A percentile compares a stretch with the other conserved stretches of the same genome.
Evolutionary conservation across 2,329 filamentous ascomycete species (phyloP).

Genomic region (Fusarium sp.): DNA sequence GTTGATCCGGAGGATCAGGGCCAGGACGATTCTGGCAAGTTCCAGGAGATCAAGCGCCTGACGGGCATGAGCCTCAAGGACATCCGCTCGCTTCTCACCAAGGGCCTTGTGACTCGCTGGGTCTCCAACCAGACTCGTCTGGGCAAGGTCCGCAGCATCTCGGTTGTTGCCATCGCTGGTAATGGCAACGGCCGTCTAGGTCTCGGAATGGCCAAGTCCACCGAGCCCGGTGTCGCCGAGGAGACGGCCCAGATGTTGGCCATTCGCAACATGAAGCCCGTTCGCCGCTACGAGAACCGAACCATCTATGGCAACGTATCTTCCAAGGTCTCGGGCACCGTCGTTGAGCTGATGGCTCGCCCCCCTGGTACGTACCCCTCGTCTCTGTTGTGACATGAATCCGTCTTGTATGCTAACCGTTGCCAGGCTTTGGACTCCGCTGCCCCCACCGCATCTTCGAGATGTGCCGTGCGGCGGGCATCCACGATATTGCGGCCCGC

Average conservation of each 20-base stretch:
- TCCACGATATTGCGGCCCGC: conserved; percentile 87
- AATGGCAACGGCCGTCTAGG: conserved; percentile 90
- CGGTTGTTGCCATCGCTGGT: conserved; percentile 86
- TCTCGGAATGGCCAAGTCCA: conserved; percentile 90
- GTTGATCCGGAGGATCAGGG: conserved; percentile 67
- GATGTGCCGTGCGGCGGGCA: conserved; percentile 89
- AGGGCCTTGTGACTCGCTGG: conserved; percentile 79
- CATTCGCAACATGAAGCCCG: conserved; percentile 93
- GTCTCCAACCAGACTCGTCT: conserved; percentile 96
- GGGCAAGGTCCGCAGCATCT: conserved; percentile 88
- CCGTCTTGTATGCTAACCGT: conserved; percentile 14
- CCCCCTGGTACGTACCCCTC: conserved; percentile 81
- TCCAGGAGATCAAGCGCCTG: conserved; percentile 67
- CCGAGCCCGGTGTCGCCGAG: conserved; percentile 77
- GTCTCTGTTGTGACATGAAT: not conserved
- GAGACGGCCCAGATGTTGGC: conserved; percentile 85
- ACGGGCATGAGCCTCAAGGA: conserved; percentile 69
- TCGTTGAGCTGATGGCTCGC: conserved; percentile 85
- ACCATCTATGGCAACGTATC: conserved; percentile 91
- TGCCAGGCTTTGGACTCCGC: conserved; percentile 90
- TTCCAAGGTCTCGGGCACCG: conserved; percentile 89
- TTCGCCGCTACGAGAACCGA: conserved; percentile 90
- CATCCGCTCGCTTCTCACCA: conserved; percentile 73
- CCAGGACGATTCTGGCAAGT: conserved; percentile 66
- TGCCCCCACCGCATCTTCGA: conserved; percentile 94